A percentile compares a stretch with the other conserved stretches of the same genome.
These are phyloP conservation scores for Telopea speciosissima DNA, from an alignment of 177 flowering plant species.

Conservation along the genomic window DNA sequence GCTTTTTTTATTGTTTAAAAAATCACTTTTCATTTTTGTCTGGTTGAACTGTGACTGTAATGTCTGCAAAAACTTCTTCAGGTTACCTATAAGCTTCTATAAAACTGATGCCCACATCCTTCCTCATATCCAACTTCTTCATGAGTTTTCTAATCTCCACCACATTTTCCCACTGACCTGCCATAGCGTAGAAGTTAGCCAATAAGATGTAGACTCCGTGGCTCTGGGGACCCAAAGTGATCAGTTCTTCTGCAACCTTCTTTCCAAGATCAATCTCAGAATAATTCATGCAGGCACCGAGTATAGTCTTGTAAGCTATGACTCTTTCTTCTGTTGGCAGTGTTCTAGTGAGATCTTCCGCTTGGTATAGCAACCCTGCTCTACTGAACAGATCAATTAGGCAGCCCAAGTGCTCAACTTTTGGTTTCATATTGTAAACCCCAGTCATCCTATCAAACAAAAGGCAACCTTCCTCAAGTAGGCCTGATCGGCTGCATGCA, in stretches of 20 bases:
- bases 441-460: slow-evolving; percentile 24
- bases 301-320: slow-evolving; percentile 26
- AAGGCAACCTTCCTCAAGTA: slow-evolving; percentile 25
- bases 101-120: slow-evolving; percentile 25
- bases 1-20: no score
- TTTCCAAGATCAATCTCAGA: slow-evolving; percentile 20
- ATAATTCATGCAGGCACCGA: slow-evolving; percentile 28
- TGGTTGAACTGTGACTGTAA: not conserved
- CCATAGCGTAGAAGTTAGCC: slow-evolving; percentile 29
- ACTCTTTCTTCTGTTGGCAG: slow-evolving; percentile 18
- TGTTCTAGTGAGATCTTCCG: slow-evolving; percentile 19
- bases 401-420: slow-evolving; percentile 24
- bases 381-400: slow-evolving; percentile 25
- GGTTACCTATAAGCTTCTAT: slow-evolving; percentile 1
- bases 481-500: slow-evolving; percentile 31
- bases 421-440: slow-evolving; percentile 19
- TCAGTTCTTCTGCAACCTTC: slow-evolving; percentile 24
- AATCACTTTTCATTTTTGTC: not conserved
- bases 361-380: slow-evolving; percentile 23
- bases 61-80: not conserved
- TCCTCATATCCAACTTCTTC: slow-evolving; percentile 19
- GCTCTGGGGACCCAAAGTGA: slow-evolving; percentile 13
- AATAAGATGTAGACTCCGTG: slow-evolving; percentile 20
- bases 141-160: slow-evolving; percentile 18
- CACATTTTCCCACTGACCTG: slow-evolving; percentile 27